Conservation (phyloP, 1,139 yeast genomes). For the Yamadazyma triangularis region DNA sequence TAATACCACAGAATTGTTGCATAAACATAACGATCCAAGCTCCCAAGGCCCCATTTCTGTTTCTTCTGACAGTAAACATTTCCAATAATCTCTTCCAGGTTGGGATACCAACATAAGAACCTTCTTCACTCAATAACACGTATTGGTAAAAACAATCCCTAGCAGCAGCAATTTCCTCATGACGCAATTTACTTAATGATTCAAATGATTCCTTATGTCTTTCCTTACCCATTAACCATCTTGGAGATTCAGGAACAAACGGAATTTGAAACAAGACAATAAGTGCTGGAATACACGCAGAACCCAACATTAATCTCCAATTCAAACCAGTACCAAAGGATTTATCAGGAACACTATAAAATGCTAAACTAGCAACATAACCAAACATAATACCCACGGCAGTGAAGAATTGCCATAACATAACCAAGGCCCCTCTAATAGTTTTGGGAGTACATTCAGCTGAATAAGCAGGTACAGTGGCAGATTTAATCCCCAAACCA, state of each 20-base stretch:
- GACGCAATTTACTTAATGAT: slow-evolving; percentile 47
- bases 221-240: slow-evolving; percentile 71
- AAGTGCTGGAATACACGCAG: slow-evolving; percentile 71
- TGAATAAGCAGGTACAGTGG: slow-evolving; percentile 77
- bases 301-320: slow-evolving; percentile 82
- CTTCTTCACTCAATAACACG: slow-evolving; percentile 64
- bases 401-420: slow-evolving; percentile 89
- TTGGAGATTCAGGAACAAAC: slow-evolving; percentile 72
- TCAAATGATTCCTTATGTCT: slow-evolving; percentile 56
- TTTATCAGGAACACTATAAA: slow-evolving; percentile 27
- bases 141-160: slow-evolving; percentile 71
- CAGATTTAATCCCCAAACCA: slow-evolving; percentile 77
- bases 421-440: slow-evolving; percentile 75
- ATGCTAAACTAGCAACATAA: slow-evolving; percentile 65
- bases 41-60: slow-evolving; percentile 76
- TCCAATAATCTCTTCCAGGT: slow-evolving; percentile 48
- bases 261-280: slow-evolving; percentile 65
- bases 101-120: slow-evolving; percentile 49
- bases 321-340: slow-evolving; percentile 48
- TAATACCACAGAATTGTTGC: slow-evolving; percentile 92
- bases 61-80: slow-evolving; percentile 66
- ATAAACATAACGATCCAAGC: slow-evolving; percentile 80
- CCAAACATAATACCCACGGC: slow-evolving; percentile 86
- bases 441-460: slow-evolving; percentile 78
- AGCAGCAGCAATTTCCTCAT: slow-evolving; percentile 58